Conservation (phyloP, 345 rosid species). For the Barbarea vulgaris region DNA sequence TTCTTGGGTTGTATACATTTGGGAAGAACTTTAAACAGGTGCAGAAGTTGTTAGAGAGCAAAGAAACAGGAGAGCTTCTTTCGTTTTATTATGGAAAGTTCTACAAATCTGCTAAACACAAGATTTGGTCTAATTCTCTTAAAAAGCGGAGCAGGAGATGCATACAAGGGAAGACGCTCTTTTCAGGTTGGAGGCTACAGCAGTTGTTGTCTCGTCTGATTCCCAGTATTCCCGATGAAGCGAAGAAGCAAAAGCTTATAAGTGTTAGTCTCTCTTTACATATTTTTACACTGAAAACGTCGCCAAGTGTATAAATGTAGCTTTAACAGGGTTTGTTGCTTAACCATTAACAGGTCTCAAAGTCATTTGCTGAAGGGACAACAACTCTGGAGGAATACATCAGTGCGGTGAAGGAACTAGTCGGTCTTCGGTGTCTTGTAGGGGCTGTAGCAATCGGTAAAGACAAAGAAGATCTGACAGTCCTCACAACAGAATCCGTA, state of each 20-base stretch:
- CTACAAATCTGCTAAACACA: slow-evolving; percentile 49
- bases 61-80: slow-evolving; percentile 52
- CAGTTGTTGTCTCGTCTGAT: slow-evolving; percentile 62
- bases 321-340: neutral
- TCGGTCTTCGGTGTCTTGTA: slow-evolving; percentile 52
- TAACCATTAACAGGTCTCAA: slow-evolving; percentile 51
- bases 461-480: slow-evolving; percentile 63
- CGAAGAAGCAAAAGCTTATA: slow-evolving; percentile 30
- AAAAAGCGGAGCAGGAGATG: slow-evolving; percentile 51
- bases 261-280: slow-evolving; percentile 32
- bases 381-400: slow-evolving; percentile 52
- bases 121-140: slow-evolving; percentile 51
- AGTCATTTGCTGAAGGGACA: slow-evolving; percentile 56
- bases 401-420: slow-evolving; percentile 43
- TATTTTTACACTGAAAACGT: neutral
- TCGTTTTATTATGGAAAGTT: slow-evolving; percentile 64
- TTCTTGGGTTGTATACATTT: slow-evolving; percentile 62
- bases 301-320: neutral
- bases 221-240: slow-evolving; percentile 42
- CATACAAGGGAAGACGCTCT: slow-evolving; percentile 53
- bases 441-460: slow-evolving; percentile 68
- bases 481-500: slow-evolving; percentile 48
- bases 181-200: slow-evolving; percentile 67
- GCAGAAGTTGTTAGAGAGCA: slow-evolving; percentile 48
- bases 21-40: slow-evolving; percentile 53